phyloP scores from a whole-genome alignment of 2,329 filamentous ascomycete genomes.

The Trichoderma simmonsii region DNA sequence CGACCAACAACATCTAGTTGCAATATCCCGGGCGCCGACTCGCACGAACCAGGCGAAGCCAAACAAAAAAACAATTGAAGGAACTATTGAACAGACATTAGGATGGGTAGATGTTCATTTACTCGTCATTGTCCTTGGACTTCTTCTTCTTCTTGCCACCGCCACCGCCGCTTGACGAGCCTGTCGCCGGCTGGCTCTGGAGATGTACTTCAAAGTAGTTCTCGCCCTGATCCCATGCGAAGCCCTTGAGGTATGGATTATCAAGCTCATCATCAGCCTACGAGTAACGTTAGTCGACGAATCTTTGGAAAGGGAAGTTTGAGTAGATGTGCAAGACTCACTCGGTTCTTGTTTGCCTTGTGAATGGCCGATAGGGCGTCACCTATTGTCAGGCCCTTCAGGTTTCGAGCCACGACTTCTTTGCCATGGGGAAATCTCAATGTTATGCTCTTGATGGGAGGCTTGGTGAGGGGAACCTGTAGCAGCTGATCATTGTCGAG shows the following conservation, averaged over 20 bases:
- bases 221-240: slow-evolving; percentile 96
- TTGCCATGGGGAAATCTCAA: slow-evolving; percentile 86
- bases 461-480: slow-evolving; percentile 74
- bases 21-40: slow-evolving; percentile 44
- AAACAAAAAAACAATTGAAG: slow-evolving; percentile 37
- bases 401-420: slow-evolving; percentile 80
- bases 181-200: slow-evolving; percentile 61
- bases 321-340: slow-evolving; percentile 40
- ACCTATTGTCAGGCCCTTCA: slow-evolving; percentile 95
- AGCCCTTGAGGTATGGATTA: slow-evolving; percentile 81
- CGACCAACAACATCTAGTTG: slow-evolving; percentile 41
- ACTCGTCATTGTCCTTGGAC: slow-evolving; percentile 53
- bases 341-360: slow-evolving; percentile 96
- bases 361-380: slow-evolving; percentile 93
- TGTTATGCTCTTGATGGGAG: slow-evolving; percentile 90
- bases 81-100: slow-evolving; percentile 42
- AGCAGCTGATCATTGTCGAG: slow-evolving; percentile 83
- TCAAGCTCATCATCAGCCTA: slow-evolving; percentile 91
- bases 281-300: neutral
- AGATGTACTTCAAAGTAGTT: slow-evolving; percentile 84
- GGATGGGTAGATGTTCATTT: slow-evolving; percentile 25
- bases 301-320: neutral
- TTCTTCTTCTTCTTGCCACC: slow-evolving; percentile 71
- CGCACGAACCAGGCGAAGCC: slow-evolving; percentile 40
- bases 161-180: slow-evolving; percentile 31